phyloP scores from a whole-genome alignment of 768 basidiomycete genomes.

The Tylopilus sp. region DNA sequence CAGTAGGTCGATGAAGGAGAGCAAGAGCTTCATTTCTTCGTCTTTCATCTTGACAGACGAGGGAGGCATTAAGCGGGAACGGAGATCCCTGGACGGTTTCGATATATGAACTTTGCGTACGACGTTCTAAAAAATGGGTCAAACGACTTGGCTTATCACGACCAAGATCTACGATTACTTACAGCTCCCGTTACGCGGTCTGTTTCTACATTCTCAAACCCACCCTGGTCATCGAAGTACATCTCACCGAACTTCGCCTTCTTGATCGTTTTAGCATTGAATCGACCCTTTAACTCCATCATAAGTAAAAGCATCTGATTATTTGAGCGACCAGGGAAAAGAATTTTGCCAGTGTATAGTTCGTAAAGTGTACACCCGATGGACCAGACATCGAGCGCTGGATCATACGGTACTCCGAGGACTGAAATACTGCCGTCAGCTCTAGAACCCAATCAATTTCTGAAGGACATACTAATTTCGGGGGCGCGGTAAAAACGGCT shows the following conservation, averaged over 20 bases:
- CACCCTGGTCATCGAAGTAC: conserved; percentile 92
- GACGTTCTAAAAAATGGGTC: conserved; percentile 56
- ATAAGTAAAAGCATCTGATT: conserved; percentile 97
- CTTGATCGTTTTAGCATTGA: conserved; percentile 93
- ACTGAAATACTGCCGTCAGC: conserved; percentile 48
- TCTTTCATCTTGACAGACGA: conserved; percentile 78
- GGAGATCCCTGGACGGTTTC: conserved; percentile 78
- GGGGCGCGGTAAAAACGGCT: conserved; percentile 97
- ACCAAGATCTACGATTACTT: conserved; percentile 34
- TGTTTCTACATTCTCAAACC: conserved; percentile 78
- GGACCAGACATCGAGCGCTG: conserved; percentile 93
- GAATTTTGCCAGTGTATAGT: conserved; percentile 93
- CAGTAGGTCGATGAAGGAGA: conserved; percentile 82
- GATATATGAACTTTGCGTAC: conserved; percentile 78
- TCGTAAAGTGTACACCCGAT: conserved; percentile 97
- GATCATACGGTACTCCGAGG: conserved; percentile 92
- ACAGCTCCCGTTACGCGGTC: conserved; percentile 84
- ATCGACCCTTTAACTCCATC: conserved; percentile 96
- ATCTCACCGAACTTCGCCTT: conserved; percentile 88
- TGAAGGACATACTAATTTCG: conserved; percentile 79
- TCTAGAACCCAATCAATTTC: neutral
- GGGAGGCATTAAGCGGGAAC: conserved; percentile 78
- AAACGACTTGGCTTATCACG: conserved; percentile 12
- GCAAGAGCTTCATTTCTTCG: conserved; percentile 78
- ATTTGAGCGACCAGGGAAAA: conserved; percentile 95